A percentile compares a stretch with the other conserved stretches of the same genome.
Conservation (phyloP, 441 rosid species). For the Gossypium lobatum region DNA sequence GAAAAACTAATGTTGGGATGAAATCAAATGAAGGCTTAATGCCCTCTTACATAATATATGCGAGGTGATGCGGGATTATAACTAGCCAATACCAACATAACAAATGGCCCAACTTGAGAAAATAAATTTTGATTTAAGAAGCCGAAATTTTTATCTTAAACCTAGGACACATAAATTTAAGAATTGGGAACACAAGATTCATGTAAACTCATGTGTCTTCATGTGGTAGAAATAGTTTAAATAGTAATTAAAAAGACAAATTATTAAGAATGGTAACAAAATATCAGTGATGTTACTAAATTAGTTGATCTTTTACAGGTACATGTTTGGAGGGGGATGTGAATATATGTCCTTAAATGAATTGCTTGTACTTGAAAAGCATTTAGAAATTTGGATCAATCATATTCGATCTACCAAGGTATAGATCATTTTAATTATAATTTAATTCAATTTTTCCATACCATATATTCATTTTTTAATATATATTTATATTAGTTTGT, state of each 20-base stretch:
- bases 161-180: no score
- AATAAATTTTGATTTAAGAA: no score
- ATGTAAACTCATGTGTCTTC: neutral
- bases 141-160: no score
- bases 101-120: no score
- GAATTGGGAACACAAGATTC: neutral
- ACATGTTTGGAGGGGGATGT: conserved; percentile 73
- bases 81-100: no score
- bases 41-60: no score
- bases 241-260: no score
- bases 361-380: conserved; percentile 64
- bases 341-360: conserved; percentile 68
- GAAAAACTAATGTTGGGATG: no score
- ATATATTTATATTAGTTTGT: neutral
- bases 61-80: no score
- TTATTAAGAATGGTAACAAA: neutral
- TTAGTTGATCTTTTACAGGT: conserved; percentile 28
- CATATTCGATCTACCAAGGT: conserved; percentile 87
- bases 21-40: no score
- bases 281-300: neutral
- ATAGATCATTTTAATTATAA: neutral
- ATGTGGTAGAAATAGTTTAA: neutral
- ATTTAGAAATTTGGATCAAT: conserved; percentile 76
- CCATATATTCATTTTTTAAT: neutral
- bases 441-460: neutral